Evolutionary conservation across 495 filamentous ascomycete genomes (phyloP).

Genomic region (Podospora pseudoanserina): DNA sequence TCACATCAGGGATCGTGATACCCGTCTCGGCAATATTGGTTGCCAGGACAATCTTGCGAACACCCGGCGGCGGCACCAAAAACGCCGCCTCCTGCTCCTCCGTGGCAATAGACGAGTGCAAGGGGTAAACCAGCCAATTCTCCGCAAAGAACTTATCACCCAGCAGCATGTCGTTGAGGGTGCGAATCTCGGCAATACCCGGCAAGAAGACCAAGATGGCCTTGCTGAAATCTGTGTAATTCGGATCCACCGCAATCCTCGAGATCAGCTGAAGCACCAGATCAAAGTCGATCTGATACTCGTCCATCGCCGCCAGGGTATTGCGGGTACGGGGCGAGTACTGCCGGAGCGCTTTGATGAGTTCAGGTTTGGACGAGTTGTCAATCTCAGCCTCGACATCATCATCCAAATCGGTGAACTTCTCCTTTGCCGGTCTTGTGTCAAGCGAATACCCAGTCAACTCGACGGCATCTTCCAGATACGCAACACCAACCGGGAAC

Average conservation of each 20-base stretch:
- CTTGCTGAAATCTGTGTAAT: conserved; percentile 70
- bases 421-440: conserved; percentile 43
- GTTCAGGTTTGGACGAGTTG: conserved; percentile 46
- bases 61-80: conserved; percentile 71
- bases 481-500: conserved; percentile 83
- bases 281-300: conserved; percentile 81
- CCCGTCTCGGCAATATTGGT: conserved; percentile 98
- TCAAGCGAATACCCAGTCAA: conserved; percentile 66
- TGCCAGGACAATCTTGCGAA: conserved; percentile 86
- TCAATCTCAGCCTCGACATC: conserved; percentile 50
- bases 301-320: conserved; percentile 71
- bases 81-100: conserved; percentile 95
- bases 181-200: conserved; percentile 88
- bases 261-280: conserved; percentile 72
- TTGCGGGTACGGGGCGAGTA: conserved; percentile 73
- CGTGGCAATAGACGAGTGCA: conserved; percentile 93
- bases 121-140: conserved; percentile 74
- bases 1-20: conserved; percentile 95
- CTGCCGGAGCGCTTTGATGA: conserved; percentile 53
- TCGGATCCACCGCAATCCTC: conserved; percentile 62
- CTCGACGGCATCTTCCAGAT: conserved; percentile 87
- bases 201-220: conserved; percentile 93
- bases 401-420: conserved; percentile 52
- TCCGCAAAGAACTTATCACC: conserved; percentile 65
- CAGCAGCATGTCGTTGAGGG: conserved; percentile 75